Evolutionary conservation across 2,329 filamentous ascomycete species (phyloP).

Genomic region (Pseudopithomyces chartarum): DNA sequence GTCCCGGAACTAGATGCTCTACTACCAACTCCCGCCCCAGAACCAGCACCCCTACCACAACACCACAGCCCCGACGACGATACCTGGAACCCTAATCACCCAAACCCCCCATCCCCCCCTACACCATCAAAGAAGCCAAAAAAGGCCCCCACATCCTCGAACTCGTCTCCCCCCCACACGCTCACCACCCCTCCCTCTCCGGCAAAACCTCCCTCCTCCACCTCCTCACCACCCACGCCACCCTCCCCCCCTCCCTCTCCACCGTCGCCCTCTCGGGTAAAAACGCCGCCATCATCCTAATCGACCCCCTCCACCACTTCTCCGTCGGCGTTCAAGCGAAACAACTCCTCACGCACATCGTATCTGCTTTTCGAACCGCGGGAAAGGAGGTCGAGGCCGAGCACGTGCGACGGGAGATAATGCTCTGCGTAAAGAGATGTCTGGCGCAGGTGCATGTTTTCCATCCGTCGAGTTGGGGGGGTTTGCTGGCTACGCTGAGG

Average conservation of each 20-base stretch:
- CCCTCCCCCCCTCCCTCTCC: conserved; percentile 51
- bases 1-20: conserved; percentile 54
- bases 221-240: conserved; percentile 56
- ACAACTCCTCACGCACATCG: conserved; percentile 35
- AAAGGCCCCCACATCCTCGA: conserved; percentile 50
- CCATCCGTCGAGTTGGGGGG: conserved; percentile 56
- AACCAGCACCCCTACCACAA: conserved; percentile 7
- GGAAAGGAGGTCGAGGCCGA: not conserved
- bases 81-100: conserved; percentile 3
- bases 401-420: conserved; percentile 9
- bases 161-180: conserved; percentile 53
- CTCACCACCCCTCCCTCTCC: conserved; percentile 47
- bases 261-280: conserved; percentile 48
- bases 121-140: conserved; percentile 6
- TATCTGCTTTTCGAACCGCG: not conserved
- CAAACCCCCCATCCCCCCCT: not conserved
- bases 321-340: conserved; percentile 53
- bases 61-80: conserved; percentile 10
- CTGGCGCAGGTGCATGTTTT: conserved; percentile 65
- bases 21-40: conserved; percentile 16
- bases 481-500: conserved; percentile 56
- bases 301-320: conserved; percentile 63
- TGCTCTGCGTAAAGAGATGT: conserved; percentile 41
- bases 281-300: conserved; percentile 52
- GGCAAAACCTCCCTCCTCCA: conserved; percentile 67